Evolutionary conservation across 352 stramenopile species (phyloP).

Genomic region (Phytophthora pini): DNA sequence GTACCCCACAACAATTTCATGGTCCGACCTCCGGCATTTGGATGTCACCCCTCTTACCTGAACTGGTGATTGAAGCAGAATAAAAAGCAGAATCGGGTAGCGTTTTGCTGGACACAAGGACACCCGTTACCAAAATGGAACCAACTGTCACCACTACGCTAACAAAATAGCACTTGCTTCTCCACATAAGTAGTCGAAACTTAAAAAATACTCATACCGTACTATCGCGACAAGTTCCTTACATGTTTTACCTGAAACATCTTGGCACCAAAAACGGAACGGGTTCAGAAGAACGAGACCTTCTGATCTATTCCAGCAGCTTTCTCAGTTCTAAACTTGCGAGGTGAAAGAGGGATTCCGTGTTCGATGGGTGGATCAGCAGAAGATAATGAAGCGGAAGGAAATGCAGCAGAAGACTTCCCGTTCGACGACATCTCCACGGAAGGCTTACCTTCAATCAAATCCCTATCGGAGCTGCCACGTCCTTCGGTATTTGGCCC

Average conservation of each 20-base stretch:
- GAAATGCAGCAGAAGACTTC: not conserved
- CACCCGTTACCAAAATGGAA: no score
- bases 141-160: no score
- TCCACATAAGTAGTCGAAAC: no score
- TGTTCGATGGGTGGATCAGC: conserved; percentile 4
- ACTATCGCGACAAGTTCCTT: not conserved
- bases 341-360: not conserved
- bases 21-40: conserved; percentile 21
- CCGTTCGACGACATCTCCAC: conserved; percentile 4
- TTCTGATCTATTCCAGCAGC: not conserved
- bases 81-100: no score
- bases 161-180: no score
- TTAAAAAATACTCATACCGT: no score
- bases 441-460: not conserved
- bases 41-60: conserved; percentile 12
- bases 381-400: not conserved
- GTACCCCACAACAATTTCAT: conserved; percentile 34
- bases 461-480: not conserved
- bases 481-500: conserved; percentile 3
- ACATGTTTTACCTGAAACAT: not conserved
- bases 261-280: not conserved
- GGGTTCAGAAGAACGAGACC: conserved; percentile 4
- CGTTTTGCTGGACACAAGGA: no score
- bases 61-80: no score
- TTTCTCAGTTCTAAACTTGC: conserved; percentile 12